phyloP scores from a whole-genome alignment of 768 basidiomycete species.

The Lactarius evosmus region DNA sequence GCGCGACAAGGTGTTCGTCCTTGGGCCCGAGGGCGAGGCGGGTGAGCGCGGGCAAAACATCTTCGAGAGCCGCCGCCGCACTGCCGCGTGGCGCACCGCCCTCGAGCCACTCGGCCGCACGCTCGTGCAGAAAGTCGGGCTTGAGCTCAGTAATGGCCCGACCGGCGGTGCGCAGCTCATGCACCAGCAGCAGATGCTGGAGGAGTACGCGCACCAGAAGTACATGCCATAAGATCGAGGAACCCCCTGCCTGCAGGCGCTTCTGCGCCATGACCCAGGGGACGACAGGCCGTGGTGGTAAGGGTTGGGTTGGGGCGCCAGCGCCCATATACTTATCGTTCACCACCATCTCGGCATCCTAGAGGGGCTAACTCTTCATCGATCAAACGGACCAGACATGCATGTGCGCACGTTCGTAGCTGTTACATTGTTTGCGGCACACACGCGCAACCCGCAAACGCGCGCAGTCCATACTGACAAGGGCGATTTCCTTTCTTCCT shows the following conservation, averaged over 20 bases:
- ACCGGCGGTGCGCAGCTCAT: constrained; percentile 29
- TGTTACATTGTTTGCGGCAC: background rate
- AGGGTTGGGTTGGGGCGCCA: background rate
- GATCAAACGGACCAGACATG: background rate
- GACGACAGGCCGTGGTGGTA: background rate
- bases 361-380: background rate
- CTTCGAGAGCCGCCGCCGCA: constrained; percentile 63
- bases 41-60: constrained; percentile 65
- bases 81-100: constrained; percentile 58
- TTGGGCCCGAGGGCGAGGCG: constrained; percentile 79
- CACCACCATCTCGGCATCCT: background rate
- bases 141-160: constrained; percentile 72
- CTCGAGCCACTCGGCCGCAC: constrained; percentile 64
- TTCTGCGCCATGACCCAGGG: background rate
- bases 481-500: background rate
- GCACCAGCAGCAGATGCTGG: background rate
- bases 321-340: background rate
- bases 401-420: background rate
- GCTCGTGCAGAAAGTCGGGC: constrained; percentile 68
- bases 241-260: background rate
- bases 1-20: constrained; percentile 68
- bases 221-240: background rate
- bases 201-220: background rate
- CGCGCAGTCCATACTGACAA: background rate
- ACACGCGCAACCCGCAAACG: background rate